Evolutionary conservation across 768 basidiomycete species (phyloP).

Genomic region (Pleurotus djamor): DNA sequence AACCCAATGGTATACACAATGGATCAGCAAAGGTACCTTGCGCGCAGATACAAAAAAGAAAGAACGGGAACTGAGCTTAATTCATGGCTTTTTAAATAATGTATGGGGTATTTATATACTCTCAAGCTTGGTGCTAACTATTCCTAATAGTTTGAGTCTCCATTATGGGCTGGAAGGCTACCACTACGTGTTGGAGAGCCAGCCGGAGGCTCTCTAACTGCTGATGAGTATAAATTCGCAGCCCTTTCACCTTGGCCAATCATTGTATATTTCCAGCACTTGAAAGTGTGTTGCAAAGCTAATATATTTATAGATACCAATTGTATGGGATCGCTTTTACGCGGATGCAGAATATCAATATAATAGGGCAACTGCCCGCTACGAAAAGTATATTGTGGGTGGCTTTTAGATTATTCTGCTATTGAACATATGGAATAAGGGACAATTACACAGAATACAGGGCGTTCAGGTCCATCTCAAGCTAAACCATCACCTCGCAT

Average conservation of each 20-base stretch:
- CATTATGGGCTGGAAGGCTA: conserved; percentile 21
- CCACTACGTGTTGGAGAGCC: conserved; percentile 24
- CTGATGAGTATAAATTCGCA: conserved; percentile 26
- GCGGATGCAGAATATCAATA: conserved; percentile 7
- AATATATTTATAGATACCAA: conserved; percentile 14
- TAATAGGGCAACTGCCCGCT: conserved; percentile 2
- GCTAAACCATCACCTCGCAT: conserved; percentile 3
- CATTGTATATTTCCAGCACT: conserved; percentile 13
- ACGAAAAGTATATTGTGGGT: not conserved
- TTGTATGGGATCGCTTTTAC: conserved; percentile 17
- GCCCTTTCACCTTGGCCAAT: conserved; percentile 16
- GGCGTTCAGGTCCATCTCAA: too few relatives aligned
- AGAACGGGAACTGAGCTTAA: conserved; percentile 16
- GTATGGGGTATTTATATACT: too few relatives aligned
- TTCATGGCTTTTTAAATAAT: conserved; percentile 17
- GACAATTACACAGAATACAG: too few relatives aligned
- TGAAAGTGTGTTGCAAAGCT: not conserved
- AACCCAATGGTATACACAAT: conserved; percentile 21
- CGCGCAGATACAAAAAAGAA: conserved; percentile 10
- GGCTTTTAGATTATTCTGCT: too few relatives aligned
- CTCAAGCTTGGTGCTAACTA: too few relatives aligned
- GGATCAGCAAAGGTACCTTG: conserved; percentile 15
- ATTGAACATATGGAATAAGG: too few relatives aligned
- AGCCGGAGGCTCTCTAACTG: conserved; percentile 22
- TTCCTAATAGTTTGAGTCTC: conserved; percentile 19